Conservation (phyloP, 306 rosid genomes). For the Benincasa hispida region DNA sequence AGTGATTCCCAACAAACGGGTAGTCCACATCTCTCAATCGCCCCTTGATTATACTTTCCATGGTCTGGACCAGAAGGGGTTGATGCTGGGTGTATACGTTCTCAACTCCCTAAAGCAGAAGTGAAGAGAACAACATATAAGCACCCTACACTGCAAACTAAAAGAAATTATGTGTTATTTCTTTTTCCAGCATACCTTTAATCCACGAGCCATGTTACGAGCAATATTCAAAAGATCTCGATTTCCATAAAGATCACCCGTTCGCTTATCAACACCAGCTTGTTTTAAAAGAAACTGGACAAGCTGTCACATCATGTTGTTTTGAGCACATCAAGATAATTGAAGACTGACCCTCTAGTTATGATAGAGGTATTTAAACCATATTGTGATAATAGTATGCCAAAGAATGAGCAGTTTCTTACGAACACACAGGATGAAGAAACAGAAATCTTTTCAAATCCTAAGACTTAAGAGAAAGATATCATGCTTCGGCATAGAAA, state of each 20-base stretch:
- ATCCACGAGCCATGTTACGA: constrained; percentile 94
- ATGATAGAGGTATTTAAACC: background rate
- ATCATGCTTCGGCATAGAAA: background rate
- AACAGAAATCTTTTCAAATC: background rate
- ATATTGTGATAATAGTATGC: background rate
- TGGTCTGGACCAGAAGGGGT: constrained; percentile 75
- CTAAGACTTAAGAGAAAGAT: background rate
- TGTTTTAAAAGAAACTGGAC: constrained; percentile 93
- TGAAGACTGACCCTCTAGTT: constrained; percentile 9
- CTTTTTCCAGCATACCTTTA: constrained; percentile 50
- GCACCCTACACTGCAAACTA: constrained; percentile 10
- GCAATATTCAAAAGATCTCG: constrained; percentile 90
- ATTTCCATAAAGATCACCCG: constrained; percentile 79
- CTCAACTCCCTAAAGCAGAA: constrained; percentile 65
- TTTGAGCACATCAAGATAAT: constrained; percentile 24
- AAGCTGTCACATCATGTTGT: constrained; percentile 46
- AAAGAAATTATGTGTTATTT: constrained; percentile 13
- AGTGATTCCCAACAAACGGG: constrained; percentile 81
- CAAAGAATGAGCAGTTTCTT: background rate
- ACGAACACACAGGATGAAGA: background rate
- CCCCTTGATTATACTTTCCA: constrained; percentile 89
- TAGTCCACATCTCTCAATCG: constrained; percentile 88
- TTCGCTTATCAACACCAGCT: constrained; percentile 92
- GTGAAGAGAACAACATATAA: constrained; percentile 9
- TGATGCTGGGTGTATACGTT: constrained; percentile 92